Conservation (phyloP, 1,139 yeast species). For the Nakaseomyces sp. region DNA sequence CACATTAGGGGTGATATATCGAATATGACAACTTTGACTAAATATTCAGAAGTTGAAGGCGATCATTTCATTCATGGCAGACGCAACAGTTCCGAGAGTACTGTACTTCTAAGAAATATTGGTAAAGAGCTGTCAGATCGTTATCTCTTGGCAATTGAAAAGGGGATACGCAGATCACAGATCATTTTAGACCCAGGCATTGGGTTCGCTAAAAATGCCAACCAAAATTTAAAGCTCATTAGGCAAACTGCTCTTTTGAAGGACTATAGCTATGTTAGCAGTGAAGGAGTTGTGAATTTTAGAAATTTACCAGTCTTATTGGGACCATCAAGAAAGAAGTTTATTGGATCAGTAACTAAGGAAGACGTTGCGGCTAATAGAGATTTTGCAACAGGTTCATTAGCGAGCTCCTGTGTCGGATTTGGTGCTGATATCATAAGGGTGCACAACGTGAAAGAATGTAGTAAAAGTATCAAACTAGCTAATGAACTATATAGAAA, state of each 20-base stretch:
- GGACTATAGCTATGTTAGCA: constrained; percentile 36
- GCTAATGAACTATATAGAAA: constrained; percentile 46
- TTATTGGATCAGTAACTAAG: constrained; percentile 63
- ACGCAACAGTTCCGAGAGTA: constrained; percentile 9
- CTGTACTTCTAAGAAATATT: constrained; percentile 36
- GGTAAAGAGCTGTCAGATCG: constrained; percentile 56
- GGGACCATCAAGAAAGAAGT: constrained; percentile 84
- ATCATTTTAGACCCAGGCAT: constrained; percentile 87
- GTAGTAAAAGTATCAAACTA: constrained; percentile 52
- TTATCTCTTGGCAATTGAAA: constrained; percentile 46
- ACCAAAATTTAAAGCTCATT: constrained; percentile 61
- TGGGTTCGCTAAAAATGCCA: constrained; percentile 75
- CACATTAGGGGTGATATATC: constrained; percentile 80
- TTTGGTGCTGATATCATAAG: constrained; percentile 75
- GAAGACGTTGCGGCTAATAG: constrained; percentile 46
- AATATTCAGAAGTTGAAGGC: constrained; percentile 39
- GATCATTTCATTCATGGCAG: constrained; percentile 32
- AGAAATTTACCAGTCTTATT: constrained; percentile 51
- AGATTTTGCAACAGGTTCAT: constrained; percentile 67
- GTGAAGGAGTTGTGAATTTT: constrained; percentile 15
- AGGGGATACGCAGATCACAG: constrained; percentile 83
- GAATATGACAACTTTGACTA: constrained; percentile 57
- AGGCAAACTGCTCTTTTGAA: constrained; percentile 51
- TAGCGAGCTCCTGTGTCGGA: constrained; percentile 65
- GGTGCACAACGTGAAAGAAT: constrained; percentile 74